These are phyloP conservation scores for Pestalotiopsis sp. DNA, from an alignment of 2,329 filamentous ascomycete species.

Conservation along the genomic window DNA sequence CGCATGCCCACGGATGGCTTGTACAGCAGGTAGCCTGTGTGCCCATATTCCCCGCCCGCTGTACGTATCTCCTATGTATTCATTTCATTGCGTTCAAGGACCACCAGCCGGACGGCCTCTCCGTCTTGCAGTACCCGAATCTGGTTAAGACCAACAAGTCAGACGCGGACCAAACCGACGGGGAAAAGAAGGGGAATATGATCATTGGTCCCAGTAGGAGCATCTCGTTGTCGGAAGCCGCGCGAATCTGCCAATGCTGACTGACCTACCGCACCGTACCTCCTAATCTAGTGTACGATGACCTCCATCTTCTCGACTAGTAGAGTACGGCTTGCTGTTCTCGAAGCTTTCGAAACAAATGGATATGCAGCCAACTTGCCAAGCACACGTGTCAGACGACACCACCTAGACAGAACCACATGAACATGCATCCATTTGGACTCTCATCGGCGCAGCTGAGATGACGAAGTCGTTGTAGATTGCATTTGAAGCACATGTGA, in stretches of 20 bases:
- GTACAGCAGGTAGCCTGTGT: not conserved
- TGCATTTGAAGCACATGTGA: not conserved
- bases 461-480: not conserved
- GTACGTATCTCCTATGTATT: not conserved
- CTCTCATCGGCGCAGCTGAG: not conserved
- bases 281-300: not conserved
- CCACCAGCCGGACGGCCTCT: not conserved
- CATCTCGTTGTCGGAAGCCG: not conserved
- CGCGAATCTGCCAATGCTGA: constrained; percentile 3
- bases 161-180: not conserved
- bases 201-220: not conserved
- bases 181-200: not conserved
- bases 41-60: not conserved
- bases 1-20: not conserved
- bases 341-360: constrained; percentile 8
- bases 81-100: not conserved
- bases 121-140: not conserved
- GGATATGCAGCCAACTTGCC: not conserved
- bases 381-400: not conserved
- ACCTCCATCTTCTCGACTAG: not conserved
- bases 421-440: not conserved
- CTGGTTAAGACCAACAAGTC: not conserved
- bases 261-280: not conserved
- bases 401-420: not conserved
- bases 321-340: not conserved